A percentile compares a stretch with the other conserved stretches of the same genome.
Conservation (phyloP, 352 stramenopile species). For the Lagenidium sp. region DNA sequence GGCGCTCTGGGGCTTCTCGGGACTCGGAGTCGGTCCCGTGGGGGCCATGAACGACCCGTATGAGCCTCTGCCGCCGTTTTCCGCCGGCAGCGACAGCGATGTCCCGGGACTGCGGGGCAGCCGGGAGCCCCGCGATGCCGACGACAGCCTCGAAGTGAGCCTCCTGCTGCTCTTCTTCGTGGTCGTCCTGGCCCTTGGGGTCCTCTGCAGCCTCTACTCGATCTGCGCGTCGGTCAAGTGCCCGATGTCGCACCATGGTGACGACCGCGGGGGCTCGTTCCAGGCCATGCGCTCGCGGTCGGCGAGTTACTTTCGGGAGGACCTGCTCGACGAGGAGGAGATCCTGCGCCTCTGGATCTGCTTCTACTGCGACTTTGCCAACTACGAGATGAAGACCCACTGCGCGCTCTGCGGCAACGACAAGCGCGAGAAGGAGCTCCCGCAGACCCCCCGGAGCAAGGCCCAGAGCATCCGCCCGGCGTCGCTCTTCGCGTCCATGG, state of each 20-base stretch:
- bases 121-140: neutral
- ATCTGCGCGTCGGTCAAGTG: constrained; percentile 23
- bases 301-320: constrained; percentile 28
- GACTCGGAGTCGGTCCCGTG: too few relatives aligned
- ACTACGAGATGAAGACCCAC: constrained; percentile 44
- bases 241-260: constrained; percentile 1
- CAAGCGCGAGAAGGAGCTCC: constrained; percentile 22
- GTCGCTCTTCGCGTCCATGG: constrained; percentile 20
- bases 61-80: too few relatives aligned
- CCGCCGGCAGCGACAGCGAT: neutral
- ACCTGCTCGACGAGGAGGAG: constrained; percentile 42
- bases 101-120: neutral
- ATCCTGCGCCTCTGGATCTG: constrained; percentile 40
- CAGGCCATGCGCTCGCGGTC: constrained; percentile 12
- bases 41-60: too few relatives aligned
- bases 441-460: constrained; percentile 13
- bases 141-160: constrained; percentile 16
- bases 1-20: too few relatives aligned
- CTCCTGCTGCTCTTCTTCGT: constrained; percentile 27
- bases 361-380: constrained; percentile 44
- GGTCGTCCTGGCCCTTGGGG: constrained; percentile 18
- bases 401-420: constrained; percentile 36
- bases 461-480: constrained; percentile 16
- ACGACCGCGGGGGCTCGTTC: constrained; percentile 6
- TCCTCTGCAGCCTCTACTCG: constrained; percentile 22